Conservation (phyloP, 1,284 basidiomycete species). For the Cryptococcus floricola region DNA sequence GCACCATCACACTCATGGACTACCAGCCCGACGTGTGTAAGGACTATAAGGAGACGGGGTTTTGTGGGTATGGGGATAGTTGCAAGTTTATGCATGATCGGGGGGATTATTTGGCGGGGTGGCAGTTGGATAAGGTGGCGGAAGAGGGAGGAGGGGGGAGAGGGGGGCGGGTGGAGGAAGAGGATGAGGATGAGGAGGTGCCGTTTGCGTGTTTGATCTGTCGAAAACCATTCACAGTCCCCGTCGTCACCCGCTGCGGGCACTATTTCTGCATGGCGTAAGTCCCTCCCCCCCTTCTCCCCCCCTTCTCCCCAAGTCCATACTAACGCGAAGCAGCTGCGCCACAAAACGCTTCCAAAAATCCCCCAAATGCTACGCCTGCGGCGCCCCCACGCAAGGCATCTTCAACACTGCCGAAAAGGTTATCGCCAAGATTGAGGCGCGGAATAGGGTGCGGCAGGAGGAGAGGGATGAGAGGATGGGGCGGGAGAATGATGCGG, state of each 20-base stretch:
- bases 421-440: too few species aligned
- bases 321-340: too few species aligned
- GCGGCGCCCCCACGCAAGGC: too few species aligned
- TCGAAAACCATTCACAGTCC: slow-evolving; percentile 88
- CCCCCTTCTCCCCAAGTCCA: too few species aligned
- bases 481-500: too few species aligned
- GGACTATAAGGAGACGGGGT: slow-evolving; percentile 99
- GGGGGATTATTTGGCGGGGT: slow-evolving; percentile 83
- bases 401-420: too few species aligned
- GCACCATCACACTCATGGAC: slow-evolving; percentile 91
- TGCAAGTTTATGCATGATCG: slow-evolving; percentile 92
- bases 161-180: slow-evolving; percentile 48
- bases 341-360: too few species aligned
- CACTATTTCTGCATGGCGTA: slow-evolving; percentile 89
- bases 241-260: slow-evolving; percentile 90
- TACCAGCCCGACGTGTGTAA: slow-evolving; percentile 99
- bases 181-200: slow-evolving; percentile 76
- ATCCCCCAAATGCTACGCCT: too few species aligned
- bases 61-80: slow-evolving; percentile 97
- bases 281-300: slow-evolving; percentile 24
- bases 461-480: too few species aligned
- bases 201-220: slow-evolving; percentile 98
- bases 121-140: slow-evolving; percentile 77
- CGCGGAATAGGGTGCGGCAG: too few species aligned
- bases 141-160: slow-evolving; percentile 7